Conservation (phyloP, 257 asterid species). For the Leptodermis oblonga region DNA sequence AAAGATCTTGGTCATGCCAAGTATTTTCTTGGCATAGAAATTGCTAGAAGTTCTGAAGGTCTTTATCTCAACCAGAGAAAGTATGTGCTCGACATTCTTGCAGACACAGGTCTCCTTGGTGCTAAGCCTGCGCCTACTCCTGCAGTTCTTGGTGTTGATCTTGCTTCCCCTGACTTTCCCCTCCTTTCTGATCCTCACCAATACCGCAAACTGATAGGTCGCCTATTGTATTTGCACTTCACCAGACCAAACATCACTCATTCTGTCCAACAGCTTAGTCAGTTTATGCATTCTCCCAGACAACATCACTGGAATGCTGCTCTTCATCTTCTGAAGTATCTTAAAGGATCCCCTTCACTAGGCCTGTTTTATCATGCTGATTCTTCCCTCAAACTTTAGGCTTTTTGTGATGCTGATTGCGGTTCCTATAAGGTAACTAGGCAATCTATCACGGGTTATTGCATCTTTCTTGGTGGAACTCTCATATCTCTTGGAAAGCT, state of each 20-base stretch:
- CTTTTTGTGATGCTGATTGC: background rate
- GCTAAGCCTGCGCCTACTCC: background rate
- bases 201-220: background rate
- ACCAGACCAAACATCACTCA: background rate
- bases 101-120: no score
- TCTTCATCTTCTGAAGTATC: background rate
- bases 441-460: background rate
- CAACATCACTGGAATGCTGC: background rate
- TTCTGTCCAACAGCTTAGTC: background rate
- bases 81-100: no score
- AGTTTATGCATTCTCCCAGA: background rate
- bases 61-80: background rate
- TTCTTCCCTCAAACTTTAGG: no score
- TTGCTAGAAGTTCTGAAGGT: no score
- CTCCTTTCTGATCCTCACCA: background rate
- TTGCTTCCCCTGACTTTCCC: no score
- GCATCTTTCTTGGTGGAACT: no score
- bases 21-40: background rate
- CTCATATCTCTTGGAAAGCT: no score
- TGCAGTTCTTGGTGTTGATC: no score
- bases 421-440: background rate
- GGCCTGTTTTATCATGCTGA: background rate
- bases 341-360: background rate
- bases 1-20: background rate
- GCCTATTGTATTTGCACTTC: background rate